phyloP scores from a whole-genome alignment of 2,329 filamentous ascomycete genomes.

The Arthroderma uncinatum region DNA sequence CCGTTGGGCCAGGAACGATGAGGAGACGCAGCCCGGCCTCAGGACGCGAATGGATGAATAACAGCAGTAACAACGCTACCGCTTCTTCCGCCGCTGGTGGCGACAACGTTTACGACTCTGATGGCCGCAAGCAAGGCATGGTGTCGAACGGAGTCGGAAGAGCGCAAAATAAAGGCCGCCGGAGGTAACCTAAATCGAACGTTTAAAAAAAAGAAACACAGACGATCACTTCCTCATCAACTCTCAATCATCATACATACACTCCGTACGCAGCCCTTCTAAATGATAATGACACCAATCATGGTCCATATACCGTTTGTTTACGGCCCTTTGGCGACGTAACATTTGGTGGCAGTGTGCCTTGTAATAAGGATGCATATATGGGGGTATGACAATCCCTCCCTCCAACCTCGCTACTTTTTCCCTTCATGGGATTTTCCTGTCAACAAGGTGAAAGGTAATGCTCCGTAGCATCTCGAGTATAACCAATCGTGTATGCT shows the following conservation, averaged over 20 bases:
- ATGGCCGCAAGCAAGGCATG: neutral
- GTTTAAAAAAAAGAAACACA: neutral
- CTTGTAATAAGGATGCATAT: neutral
- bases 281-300: neutral
- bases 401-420: neutral
- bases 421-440: neutral
- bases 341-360: neutral
- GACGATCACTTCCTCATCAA: neutral
- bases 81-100: conserved; percentile 13
- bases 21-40: conserved; percentile 72
- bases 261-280: neutral
- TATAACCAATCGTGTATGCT: neutral
- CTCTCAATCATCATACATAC: neutral
- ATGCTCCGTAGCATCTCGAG: neutral
- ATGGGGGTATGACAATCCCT: neutral
- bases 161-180: conserved; percentile 22
- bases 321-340: neutral
- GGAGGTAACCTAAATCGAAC: conserved; percentile 17
- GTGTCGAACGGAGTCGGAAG: conserved; percentile 12
- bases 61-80: conserved; percentile 23
- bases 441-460: neutral
- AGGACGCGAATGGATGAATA: conserved; percentile 51
- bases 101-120: conserved; percentile 5
- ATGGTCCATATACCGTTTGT: neutral
- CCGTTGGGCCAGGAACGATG: conserved; percentile 66